Evolutionary conservation across 805 yeast genomes (phyloP), one percentile per base, ranked within the genome.

Genomic region (Candida alai): DNA sequence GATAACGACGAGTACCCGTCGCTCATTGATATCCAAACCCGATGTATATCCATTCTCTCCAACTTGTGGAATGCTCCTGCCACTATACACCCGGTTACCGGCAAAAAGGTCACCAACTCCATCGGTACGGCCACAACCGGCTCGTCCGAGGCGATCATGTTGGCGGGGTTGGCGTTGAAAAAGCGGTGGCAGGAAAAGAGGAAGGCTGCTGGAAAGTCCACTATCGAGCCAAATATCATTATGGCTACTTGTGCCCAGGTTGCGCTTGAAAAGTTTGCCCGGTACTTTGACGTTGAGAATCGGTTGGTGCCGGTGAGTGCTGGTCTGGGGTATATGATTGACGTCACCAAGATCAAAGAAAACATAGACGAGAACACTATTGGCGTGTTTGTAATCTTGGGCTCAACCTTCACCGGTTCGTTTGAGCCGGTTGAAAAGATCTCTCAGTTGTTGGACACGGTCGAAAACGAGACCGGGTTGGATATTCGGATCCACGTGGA

Each of bases 181-280:
- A 84, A 86, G 49, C 70, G 73, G 38, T 88, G 97, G 97, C 93
- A 84, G 59, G 76, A 68, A 18, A 70, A 63, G 45, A 74, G 83
- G 49, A 67, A 59, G 50, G 76, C 65, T 1, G 68, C 65, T 19
- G 89, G 89, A 4, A 74, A 76, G 43, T 71, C 80, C 32, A 60
- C 56, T 32, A 72, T 60, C 17, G 74, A 74, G 36, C 97, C 96
- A 37, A 88, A 88, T 58, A 85, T 88, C 51, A 62, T 88, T 42
- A 87, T 88, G 96, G 94, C 95, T 7, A 69, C 90, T 21, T 85
- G 90, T 58, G 93, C 90, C 35, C 97, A 88, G 62, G 96, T 89
- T 30, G 96, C 96, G 0, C 68, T 89, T 49, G 96, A 88, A 62
- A 88, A 88, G 65, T 89, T 89, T 62, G 96, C 96, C 11, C 70